Conservation (phyloP, 352 stramenopile species). For the Aphanomyces cochlioides region DNA sequence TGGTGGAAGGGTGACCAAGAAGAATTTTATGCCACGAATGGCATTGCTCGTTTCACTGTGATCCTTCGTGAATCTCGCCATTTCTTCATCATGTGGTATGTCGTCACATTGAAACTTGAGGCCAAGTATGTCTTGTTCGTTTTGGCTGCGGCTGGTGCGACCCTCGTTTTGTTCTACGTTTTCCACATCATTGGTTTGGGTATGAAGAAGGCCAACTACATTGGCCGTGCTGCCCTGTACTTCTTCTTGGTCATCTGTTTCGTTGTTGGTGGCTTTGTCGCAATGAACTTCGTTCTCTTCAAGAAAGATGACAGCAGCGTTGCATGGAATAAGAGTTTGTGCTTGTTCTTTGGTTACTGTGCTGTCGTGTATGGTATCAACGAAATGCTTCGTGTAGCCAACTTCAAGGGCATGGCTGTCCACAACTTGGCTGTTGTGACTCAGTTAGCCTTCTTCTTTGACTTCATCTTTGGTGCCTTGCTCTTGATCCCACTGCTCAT, state of each 20-base stretch:
- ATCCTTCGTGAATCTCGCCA: constrained; percentile 72
- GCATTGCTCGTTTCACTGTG: constrained; percentile 69
- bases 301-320: constrained; percentile 1
- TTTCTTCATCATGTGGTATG: constrained; percentile 83
- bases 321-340: constrained; percentile 39
- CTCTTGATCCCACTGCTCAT: constrained; percentile 76
- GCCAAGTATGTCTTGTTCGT: constrained; percentile 53
- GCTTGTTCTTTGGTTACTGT: constrained; percentile 81
- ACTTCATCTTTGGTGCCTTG: constrained; percentile 71
- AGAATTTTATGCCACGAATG: constrained; percentile 64
- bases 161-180: constrained; percentile 52
- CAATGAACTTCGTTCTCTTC: constrained; percentile 39
- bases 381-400: constrained; percentile 82
- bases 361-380: constrained; percentile 73
- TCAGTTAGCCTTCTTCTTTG: constrained; percentile 81
- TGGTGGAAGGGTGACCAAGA: constrained; percentile 81
- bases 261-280: constrained; percentile 50
- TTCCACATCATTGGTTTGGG: constrained; percentile 40
- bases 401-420: constrained; percentile 64
- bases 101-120: constrained; percentile 62
- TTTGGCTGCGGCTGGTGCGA: constrained; percentile 50
- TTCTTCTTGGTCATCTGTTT: constrained; percentile 40
- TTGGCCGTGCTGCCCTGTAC: constrained; percentile 54
- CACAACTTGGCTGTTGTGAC: constrained; percentile 63
- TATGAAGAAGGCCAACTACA: constrained; percentile 39